Evolutionary conservation across 192 early-diverging fungal genomes (phyloP).

Genomic region (Neocallimastix lanati): DNA sequence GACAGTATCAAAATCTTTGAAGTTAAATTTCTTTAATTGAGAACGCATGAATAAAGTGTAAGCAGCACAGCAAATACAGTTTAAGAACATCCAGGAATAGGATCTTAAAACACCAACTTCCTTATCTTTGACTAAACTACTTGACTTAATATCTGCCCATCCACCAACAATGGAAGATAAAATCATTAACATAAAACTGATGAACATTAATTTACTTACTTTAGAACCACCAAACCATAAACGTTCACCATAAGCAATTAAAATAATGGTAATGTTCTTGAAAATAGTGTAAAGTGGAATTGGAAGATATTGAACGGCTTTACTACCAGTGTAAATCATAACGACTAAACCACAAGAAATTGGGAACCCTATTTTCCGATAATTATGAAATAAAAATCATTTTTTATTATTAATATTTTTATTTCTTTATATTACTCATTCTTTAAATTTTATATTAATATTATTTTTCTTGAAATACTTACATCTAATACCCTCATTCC

Average conservation of each 20-base stretch:
- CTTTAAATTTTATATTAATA: too few species aligned
- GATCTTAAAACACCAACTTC: conserved; percentile 16
- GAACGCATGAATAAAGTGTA: conserved; percentile 82
- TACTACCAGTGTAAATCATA: conserved; percentile 96
- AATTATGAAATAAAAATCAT: too few species aligned
- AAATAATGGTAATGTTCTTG: conserved; percentile 96
- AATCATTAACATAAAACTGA: conserved; percentile 38
- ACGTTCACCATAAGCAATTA: conserved; percentile 85
- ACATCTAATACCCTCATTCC: too few species aligned
- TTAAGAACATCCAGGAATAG: conserved; percentile 78
- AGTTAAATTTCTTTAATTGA: conserved; percentile 70
- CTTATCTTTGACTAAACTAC: conserved; percentile 11
- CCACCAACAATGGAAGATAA: conserved; percentile 15
- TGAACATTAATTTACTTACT: too few species aligned
- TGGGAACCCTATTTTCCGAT: conserved; percentile 56
- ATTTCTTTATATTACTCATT: too few species aligned
- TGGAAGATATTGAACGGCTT: conserved; percentile 75
- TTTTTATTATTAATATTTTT: too few species aligned
- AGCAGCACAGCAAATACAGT: conserved; percentile 75
- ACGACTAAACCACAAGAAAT: conserved; percentile 66
- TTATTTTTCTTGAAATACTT: too few species aligned
- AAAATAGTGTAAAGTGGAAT: conserved; percentile 95
- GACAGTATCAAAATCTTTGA: conserved; percentile 96
- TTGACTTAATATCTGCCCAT: conserved; percentile 20
- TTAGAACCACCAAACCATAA: conserved; percentile 51